Evolutionary conservation across 257 asterid genomes (phyloP).

Genomic region (Anisodus tanguticus): DNA sequence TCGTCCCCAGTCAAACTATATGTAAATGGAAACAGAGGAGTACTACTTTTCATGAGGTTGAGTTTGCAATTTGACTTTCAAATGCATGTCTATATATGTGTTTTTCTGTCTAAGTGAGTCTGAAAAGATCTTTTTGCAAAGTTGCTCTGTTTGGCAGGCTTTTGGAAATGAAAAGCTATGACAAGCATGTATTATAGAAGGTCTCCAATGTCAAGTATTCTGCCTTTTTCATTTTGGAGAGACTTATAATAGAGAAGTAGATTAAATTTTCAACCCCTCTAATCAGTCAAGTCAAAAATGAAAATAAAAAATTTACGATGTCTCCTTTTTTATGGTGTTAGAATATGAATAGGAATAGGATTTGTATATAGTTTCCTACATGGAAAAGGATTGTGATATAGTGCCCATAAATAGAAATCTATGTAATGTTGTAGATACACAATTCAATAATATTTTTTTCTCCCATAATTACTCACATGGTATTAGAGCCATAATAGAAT

Average conservation of each 20-base stretch:
- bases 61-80: constrained; percentile 6
- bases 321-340: neutral
- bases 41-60: neutral
- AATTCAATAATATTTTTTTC: too few relatives aligned
- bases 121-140: neutral
- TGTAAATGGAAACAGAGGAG: neutral
- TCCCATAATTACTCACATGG: too few relatives aligned
- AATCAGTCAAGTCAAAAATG: neutral
- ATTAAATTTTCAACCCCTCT: neutral
- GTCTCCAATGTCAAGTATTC: neutral
- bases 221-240: neutral
- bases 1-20: neutral
- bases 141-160: neutral
- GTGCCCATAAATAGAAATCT: too few relatives aligned
- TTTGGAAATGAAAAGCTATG: constrained; percentile 3
- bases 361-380: too few relatives aligned
- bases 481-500: too few relatives aligned
- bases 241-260: constrained; percentile 9
- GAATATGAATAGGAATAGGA: too few relatives aligned
- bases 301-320: neutral
- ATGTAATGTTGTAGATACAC: too few relatives aligned
- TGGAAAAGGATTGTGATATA: too few relatives aligned
- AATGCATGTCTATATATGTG: neutral
- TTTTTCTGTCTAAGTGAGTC: neutral
- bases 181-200: constrained; percentile 10